These are phyloP conservation scores for Berberis thunbergii DNA, from an alignment of 164 flowering plant genomes.

Conservation along the genomic window DNA sequence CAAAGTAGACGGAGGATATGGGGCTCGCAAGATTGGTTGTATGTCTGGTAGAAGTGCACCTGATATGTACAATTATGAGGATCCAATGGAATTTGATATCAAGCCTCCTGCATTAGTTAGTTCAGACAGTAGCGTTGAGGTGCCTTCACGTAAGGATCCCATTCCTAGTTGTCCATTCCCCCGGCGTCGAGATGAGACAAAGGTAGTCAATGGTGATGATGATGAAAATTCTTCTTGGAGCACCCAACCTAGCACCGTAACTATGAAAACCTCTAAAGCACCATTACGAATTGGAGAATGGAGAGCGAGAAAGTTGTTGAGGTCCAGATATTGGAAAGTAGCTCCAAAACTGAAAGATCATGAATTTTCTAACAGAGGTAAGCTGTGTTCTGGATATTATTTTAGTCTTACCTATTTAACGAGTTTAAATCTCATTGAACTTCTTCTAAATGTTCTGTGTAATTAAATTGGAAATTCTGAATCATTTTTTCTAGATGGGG, in stretches of 20 bases:
- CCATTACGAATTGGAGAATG: slow-evolving; percentile 45
- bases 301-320: slow-evolving; percentile 56
- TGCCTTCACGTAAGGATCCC: slow-evolving; percentile 25
- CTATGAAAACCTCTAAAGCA: slow-evolving; percentile 31
- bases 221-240: slow-evolving; percentile 87
- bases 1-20: slow-evolving; percentile 26
- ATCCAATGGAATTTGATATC: slow-evolving; percentile 25
- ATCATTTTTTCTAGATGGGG: slow-evolving; percentile 38
- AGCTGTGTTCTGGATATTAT: slow-evolving; percentile 13
- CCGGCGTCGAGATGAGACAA: slow-evolving; percentile 35
- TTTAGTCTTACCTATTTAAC: too few species aligned
- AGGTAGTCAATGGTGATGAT: slow-evolving; percentile 77
- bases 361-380: slow-evolving; percentile 38
- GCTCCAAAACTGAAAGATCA: slow-evolving; percentile 46
- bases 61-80: slow-evolving; percentile 24
- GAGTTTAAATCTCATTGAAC: too few species aligned
- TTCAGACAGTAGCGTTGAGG: slow-evolving; percentile 45
- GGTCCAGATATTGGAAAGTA: slow-evolving; percentile 53
- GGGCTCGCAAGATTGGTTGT: slow-evolving; percentile 15
- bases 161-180: slow-evolving; percentile 30
- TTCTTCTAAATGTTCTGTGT: too few species aligned
- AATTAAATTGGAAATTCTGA: slow-evolving; percentile 4
- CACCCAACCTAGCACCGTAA: slow-evolving; percentile 46
- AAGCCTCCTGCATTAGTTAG: slow-evolving; percentile 42
- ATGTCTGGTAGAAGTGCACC: slow-evolving; percentile 11